A percentile compares a stretch with the other conserved stretches of the same genome.
Conservation (phyloP, 1,284 basidiomycete genomes). For the Cutaneotrichosporon dermatis region DNA sequence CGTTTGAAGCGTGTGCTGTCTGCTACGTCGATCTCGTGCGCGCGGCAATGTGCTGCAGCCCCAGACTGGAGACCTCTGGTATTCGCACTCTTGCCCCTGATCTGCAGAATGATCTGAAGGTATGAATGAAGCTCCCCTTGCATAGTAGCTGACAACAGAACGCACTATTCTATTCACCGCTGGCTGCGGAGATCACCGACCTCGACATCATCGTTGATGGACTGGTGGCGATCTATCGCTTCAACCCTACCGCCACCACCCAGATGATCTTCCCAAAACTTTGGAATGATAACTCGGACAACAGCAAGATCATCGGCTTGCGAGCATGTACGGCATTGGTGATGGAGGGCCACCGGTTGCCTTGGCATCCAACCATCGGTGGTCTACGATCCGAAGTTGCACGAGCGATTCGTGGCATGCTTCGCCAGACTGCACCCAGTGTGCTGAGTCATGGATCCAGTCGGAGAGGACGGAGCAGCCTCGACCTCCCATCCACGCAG, state of each 20-base stretch:
- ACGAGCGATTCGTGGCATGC: constrained; percentile 24
- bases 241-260: constrained; percentile 61
- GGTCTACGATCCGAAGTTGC: constrained; percentile 26
- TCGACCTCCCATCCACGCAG: constrained; percentile 20
- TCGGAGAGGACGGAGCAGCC: constrained; percentile 13
- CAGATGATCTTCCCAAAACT: constrained; percentile 62
- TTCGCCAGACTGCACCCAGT: constrained; percentile 4
- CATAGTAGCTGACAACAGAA: constrained; percentile 17
- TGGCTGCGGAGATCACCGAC: constrained; percentile 58
- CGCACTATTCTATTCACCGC: constrained; percentile 35
- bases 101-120: constrained; percentile 68
- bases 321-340: constrained; percentile 60
- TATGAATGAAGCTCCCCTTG: neutral
- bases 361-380: constrained; percentile 28
- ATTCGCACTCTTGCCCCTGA: constrained; percentile 65
- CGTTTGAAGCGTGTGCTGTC: constrained; percentile 48
- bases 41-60: constrained; percentile 66
- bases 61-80: constrained; percentile 56
- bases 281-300: constrained; percentile 69
- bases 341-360: constrained; percentile 37
- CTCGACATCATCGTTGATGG: constrained; percentile 72
- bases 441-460: constrained; percentile 7
- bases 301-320: constrained; percentile 71
- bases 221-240: constrained; percentile 66
- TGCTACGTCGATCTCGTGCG: constrained; percentile 78